phyloP scores from a whole-genome alignment of 805 yeast species.

The Brettanomyces bruxellensis region DNA sequence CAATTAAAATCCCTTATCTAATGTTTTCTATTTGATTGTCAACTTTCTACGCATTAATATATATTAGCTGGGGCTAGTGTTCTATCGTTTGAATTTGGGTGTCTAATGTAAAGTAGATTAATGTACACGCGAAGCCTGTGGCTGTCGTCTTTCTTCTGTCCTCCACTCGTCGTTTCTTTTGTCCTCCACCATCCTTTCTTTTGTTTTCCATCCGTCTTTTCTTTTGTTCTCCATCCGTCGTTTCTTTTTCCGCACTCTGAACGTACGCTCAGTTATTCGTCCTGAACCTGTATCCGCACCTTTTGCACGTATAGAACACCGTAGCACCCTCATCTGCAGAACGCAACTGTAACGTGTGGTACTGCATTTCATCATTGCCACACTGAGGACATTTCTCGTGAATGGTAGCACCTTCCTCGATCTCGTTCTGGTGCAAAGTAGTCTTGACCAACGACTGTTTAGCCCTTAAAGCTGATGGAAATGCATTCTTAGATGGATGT shows the following conservation, averaged over 20 bases:
- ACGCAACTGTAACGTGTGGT: constrained; percentile 91
- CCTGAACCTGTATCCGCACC: constrained; percentile 88
- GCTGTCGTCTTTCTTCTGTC: background rate
- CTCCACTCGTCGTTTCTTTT: background rate
- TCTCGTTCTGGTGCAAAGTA: constrained; percentile 59
- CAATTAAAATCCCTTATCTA: background rate
- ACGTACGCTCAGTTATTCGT: constrained; percentile 59
- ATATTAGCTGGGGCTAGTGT: background rate
- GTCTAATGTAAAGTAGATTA: background rate
- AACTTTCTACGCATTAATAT: background rate
- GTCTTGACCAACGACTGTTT: constrained; percentile 91
- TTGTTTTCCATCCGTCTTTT: background rate
- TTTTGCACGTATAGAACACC: constrained; percentile 92
- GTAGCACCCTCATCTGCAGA: constrained; percentile 99
- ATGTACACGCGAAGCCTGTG: background rate
- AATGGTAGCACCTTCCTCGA: constrained; percentile 93
- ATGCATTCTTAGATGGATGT: constrained; percentile 82
- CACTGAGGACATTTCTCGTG: constrained; percentile 98
- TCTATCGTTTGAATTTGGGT: no score
- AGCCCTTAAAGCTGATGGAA: constrained; percentile 75
- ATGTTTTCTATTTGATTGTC: no score
- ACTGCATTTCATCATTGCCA: constrained; percentile 96
- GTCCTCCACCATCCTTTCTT: background rate
- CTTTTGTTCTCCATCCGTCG: background rate
- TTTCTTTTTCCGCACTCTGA: background rate